Evolutionary conservation across 805 yeast genomes (phyloP).

Genomic region (Cyberlindnera lachancei): DNA sequence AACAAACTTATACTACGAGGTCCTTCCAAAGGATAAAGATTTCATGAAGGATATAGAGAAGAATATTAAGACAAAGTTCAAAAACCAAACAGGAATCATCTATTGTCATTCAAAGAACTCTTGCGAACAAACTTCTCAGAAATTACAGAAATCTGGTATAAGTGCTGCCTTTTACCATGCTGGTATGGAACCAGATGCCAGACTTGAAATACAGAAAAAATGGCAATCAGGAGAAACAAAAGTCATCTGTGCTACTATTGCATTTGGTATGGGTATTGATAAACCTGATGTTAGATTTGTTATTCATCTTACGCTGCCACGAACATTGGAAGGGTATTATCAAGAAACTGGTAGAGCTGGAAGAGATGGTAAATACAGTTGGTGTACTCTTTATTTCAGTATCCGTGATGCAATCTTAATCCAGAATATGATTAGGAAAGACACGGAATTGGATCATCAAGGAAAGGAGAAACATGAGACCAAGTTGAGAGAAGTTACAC

Average conservation of each 20-base stretch:
- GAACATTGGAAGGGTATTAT: slow-evolving; percentile 91
- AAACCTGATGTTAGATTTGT: slow-evolving; percentile 93
- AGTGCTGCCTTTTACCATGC: slow-evolving; percentile 81
- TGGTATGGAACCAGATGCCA: slow-evolving; percentile 78
- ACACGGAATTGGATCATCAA: slow-evolving; percentile 51
- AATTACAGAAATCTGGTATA: slow-evolving; percentile 54
- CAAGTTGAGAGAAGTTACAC: slow-evolving; percentile 75
- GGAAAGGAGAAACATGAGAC: slow-evolving; percentile 72
- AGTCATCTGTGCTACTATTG: slow-evolving; percentile 93
- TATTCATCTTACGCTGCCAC: slow-evolving; percentile 78
- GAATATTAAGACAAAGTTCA: slow-evolving; percentile 44
- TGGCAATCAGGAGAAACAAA: slow-evolving; percentile 76
- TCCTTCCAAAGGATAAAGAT: slow-evolving; percentile 54
- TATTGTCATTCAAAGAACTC: slow-evolving; percentile 88
- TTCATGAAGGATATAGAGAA: slow-evolving; percentile 49
- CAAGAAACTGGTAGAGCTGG: slow-evolving; percentile 99
- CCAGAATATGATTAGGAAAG: slow-evolving; percentile 71
- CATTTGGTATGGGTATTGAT: slow-evolving; percentile 99
- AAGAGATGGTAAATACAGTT: slow-evolving; percentile 80
- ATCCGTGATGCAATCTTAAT: slow-evolving; percentile 73
- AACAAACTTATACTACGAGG: slow-evolving; percentile 74
- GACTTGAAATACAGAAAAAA: slow-evolving; percentile 58
- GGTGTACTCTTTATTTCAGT: slow-evolving; percentile 76
- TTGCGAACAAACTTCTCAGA: slow-evolving; percentile 74
- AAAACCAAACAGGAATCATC: slow-evolving; percentile 71